phyloP scores from a whole-genome alignment of 2,329 filamentous ascomycete species.

The Neonectria faginata region DNA sequence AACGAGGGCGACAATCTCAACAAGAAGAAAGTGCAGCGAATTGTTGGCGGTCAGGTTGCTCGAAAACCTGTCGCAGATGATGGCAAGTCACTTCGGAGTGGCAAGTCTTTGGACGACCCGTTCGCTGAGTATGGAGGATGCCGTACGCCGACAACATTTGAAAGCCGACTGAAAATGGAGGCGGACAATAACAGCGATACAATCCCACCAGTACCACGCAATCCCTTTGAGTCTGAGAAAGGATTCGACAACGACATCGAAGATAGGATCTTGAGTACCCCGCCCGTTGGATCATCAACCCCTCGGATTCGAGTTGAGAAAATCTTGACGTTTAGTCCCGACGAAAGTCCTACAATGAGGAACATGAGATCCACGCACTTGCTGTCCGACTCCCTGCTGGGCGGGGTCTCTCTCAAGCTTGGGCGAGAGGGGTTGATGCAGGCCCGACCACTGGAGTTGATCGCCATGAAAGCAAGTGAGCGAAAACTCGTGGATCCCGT shows the following conservation, averaged over 20 bases:
- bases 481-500: slow-evolving; percentile 24
- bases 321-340: slow-evolving; percentile 31
- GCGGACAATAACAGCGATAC: slow-evolving; percentile 11
- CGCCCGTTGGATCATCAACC: slow-evolving; percentile 54
- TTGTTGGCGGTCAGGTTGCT: slow-evolving; percentile 46
- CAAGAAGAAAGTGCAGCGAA: slow-evolving; percentile 51
- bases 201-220: slow-evolving; percentile 20
- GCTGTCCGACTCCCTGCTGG: slow-evolving; percentile 12
- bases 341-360: slow-evolving; percentile 28
- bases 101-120: slow-evolving; percentile 47
- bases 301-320: slow-evolving; percentile 47
- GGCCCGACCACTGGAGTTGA: slow-evolving; percentile 6
- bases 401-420: slow-evolving; percentile 4
- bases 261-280: slow-evolving; percentile 52
- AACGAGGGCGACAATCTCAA: slow-evolving; percentile 53
- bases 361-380: slow-evolving; percentile 15
- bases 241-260: slow-evolving; percentile 54
- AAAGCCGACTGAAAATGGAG: slow-evolving; percentile 36
- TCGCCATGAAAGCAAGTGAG: slow-evolving; percentile 7
- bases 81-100: slow-evolving; percentile 44
- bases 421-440: slow-evolving; percentile 5
- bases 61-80: slow-evolving; percentile 48
- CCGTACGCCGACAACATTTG: slow-evolving; percentile 42
- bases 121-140: slow-evolving; percentile 40
- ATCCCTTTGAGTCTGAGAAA: slow-evolving; percentile 53